Conservation (phyloP, 345 rosid species). For the Jatropha curcas region DNA sequence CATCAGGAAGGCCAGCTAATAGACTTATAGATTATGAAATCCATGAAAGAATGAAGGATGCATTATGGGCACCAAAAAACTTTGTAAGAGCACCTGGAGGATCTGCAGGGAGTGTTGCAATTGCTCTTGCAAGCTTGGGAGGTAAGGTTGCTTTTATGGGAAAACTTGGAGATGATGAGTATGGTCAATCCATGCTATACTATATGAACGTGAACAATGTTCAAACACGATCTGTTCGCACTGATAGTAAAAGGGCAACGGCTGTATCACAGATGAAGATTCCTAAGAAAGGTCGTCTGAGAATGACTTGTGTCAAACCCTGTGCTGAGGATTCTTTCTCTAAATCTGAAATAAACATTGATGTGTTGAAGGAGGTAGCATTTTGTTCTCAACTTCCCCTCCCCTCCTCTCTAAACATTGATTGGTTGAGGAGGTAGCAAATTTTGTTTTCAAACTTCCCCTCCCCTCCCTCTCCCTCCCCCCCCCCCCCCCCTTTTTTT, state of each 20-base stretch:
- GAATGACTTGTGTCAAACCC: slow-evolving; percentile 59
- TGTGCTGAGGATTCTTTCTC: slow-evolving; percentile 86
- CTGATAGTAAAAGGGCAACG: slow-evolving; percentile 61
- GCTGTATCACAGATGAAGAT: slow-evolving; percentile 74
- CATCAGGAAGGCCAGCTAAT: slow-evolving; percentile 81
- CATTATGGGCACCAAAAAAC: slow-evolving; percentile 69
- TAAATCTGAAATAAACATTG: slow-evolving; percentile 76
- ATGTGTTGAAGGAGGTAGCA: slow-evolving; percentile 85
- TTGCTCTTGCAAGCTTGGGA: slow-evolving; percentile 80
- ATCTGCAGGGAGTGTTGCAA: slow-evolving; percentile 73
- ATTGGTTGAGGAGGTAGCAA: too few relatives aligned
- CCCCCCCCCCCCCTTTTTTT: too few relatives aligned
- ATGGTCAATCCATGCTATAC: slow-evolving; percentile 73
- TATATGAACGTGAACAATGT: slow-evolving; percentile 69
- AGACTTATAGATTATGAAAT: slow-evolving; percentile 72
- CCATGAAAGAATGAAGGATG: slow-evolving; percentile 66
- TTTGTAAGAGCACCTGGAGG: slow-evolving; percentile 84
- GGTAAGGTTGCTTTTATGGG: slow-evolving; percentile 96
- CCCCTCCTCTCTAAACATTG: too few relatives aligned
- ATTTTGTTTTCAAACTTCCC: too few relatives aligned
- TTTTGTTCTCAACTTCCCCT: slow-evolving; percentile 16
- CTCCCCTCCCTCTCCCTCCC: too few relatives aligned
- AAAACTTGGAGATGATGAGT: slow-evolving; percentile 82
- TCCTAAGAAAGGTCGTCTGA: slow-evolving; percentile 73
- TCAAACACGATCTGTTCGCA: slow-evolving; percentile 69